Evolutionary conservation across 1,284 basidiomycete species (phyloP).

Genomic region (Cutaneotrichosporon sp.): DNA sequence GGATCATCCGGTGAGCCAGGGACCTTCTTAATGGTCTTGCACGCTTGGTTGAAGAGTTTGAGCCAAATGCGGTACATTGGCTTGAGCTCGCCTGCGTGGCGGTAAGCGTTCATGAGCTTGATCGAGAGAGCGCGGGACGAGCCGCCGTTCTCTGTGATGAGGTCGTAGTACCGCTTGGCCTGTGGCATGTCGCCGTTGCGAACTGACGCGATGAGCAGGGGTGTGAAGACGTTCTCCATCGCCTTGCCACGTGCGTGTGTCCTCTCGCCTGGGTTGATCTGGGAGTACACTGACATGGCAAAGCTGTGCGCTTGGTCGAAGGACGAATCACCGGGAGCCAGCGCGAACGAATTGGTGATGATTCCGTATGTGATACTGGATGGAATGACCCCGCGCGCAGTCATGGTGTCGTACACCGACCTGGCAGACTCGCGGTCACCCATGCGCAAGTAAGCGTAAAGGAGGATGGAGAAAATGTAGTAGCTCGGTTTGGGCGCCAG

Average conservation of each 20-base stretch:
- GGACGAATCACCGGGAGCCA: slow-evolving; percentile 18
- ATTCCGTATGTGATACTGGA: slow-evolving; percentile 66
- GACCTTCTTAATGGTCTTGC: not conserved
- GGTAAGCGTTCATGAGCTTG: slow-evolving; percentile 70
- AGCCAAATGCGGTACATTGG: slow-evolving; percentile 62
- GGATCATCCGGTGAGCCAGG: not conserved
- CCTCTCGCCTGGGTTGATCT: slow-evolving; percentile 16
- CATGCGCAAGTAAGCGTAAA: slow-evolving; percentile 67
- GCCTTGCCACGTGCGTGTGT: slow-evolving; percentile 20
- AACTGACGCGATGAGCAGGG: slow-evolving; percentile 35
- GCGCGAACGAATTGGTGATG: slow-evolving; percentile 57
- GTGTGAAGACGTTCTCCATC: slow-evolving; percentile 36
- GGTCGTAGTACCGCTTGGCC: slow-evolving; percentile 57
- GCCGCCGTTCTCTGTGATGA: slow-evolving; percentile 4
- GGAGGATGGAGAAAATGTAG: slow-evolving; percentile 76
- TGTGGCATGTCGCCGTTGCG: slow-evolving; percentile 28
- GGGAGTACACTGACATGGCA: slow-evolving; percentile 29
- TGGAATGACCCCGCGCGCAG: slow-evolving; percentile 61
- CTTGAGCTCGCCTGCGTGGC: slow-evolving; percentile 58
- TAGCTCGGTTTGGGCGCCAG: slow-evolving; percentile 36
- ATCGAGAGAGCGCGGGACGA: slow-evolving; percentile 48
- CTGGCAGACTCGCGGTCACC: slow-evolving; percentile 60
- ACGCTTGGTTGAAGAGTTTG: slow-evolving; percentile 8
- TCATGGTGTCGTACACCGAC: slow-evolving; percentile 71
- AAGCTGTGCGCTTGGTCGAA: slow-evolving; percentile 39